Base-by-base conservation (phyloP, 148 eudicot species). In the Persicaria maculosa region DNA sequence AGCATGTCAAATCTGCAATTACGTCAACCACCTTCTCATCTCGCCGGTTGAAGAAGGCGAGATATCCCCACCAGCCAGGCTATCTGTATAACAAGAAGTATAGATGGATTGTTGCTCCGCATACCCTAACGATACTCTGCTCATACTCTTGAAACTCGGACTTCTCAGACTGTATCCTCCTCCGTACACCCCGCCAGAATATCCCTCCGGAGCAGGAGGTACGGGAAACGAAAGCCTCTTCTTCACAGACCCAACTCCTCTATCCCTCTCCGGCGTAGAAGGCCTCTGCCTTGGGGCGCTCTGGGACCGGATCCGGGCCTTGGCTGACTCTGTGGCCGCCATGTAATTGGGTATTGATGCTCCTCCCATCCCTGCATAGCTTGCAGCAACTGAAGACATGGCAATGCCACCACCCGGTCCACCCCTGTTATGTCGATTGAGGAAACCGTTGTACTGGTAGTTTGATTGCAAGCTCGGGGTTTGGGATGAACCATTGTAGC, bases 261-360 rank as follows among this genome's bases (percentile, higher is more conserved):
- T 46, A 7, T 89, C 97, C 48, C 89, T 83, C 74, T 91, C 97
- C 0, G 97, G 93, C 0, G 97, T 89, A 0, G 85, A 73, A 0
- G 91, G 88, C 74, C 97, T 81, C 67, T 89, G 93, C 74, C 91
- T 84, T 0, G 97, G 97, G 0, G 93, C 93, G 45, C 97, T 91
- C 53, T 89, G 90, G 47, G 97, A 74, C 70, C 71, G 70, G 25
- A 82, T 73, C 44, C 87, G 84, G 0, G 97, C 90, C 80, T 83
- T 87, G 0, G 97, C 91, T 2, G 97, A 91, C 76, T 89, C 93
- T 0, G 97, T 91, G 17, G 90, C 90, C 4, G 87, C 92, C 97
- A 89, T 91, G 86, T 89, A 89, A 77, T 88, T 86, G 2, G 97
- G 93, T 19, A 82, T 72, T 7, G 84, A 5, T 31, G 77, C 81